A percentile compares a stretch with the other conserved stretches of the same genome.
phyloP scores from a whole-genome alignment of 768 basidiomycete species.

The Boletus fagicola region DNA sequence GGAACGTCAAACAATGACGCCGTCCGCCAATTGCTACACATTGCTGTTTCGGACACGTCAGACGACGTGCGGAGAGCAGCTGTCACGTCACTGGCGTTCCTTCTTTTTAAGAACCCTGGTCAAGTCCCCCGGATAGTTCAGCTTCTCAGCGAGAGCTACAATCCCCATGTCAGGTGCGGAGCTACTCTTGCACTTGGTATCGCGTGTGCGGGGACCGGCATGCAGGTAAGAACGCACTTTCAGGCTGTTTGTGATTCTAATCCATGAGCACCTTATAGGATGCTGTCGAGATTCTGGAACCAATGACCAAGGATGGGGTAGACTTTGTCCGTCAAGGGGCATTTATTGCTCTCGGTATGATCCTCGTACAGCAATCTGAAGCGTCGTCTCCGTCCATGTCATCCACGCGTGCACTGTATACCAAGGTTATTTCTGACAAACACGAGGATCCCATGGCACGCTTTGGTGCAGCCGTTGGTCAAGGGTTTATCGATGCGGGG shows the following conservation, averaged over 20 bases:
- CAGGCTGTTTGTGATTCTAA: background rate
- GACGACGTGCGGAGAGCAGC: constrained; percentile 97
- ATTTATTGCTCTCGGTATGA: constrained; percentile 92
- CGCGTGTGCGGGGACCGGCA: constrained; percentile 94
- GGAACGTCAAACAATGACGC: constrained; percentile 95
- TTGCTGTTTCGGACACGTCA: constrained; percentile 97
- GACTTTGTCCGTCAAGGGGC: constrained; percentile 99
- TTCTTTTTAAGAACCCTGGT: constrained; percentile 93
- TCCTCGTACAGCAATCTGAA: constrained; percentile 95
- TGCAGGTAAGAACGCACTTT: constrained; percentile 58
- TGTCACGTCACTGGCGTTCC: constrained; percentile 92
- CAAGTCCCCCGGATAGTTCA: constrained; percentile 98
- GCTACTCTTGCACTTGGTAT: constrained; percentile 96
- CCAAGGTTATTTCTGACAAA: constrained; percentile 90
- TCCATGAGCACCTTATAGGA: constrained; percentile 49
- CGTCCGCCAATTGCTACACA: constrained; percentile 86
- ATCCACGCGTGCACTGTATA: constrained; percentile 78
- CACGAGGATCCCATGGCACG: constrained; percentile 99
- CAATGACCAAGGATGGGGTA: constrained; percentile 96
- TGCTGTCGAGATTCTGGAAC: constrained; percentile 93
- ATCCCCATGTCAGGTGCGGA: constrained; percentile 96
- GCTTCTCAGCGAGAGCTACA: constrained; percentile 95
- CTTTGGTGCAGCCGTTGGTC: constrained; percentile 93
- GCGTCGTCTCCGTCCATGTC: constrained; percentile 81
- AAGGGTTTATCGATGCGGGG: constrained; percentile 97